Conservation (phyloP, 2,329 filamentous ascomycete species). For the Fusarium pininemorale region DNA sequence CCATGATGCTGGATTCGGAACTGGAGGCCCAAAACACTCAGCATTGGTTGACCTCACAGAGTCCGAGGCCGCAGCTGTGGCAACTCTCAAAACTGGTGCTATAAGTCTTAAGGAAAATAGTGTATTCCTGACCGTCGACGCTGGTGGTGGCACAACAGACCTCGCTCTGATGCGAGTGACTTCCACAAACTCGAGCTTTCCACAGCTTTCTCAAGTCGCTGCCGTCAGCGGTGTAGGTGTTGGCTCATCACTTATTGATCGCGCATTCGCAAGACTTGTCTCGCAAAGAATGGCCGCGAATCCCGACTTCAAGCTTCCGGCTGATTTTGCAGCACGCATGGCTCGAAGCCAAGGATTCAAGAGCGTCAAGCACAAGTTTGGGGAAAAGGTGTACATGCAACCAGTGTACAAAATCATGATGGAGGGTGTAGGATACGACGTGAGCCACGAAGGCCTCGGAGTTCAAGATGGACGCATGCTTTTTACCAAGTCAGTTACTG, state of each 20-base stretch:
- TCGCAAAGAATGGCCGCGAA: conserved; percentile 48
- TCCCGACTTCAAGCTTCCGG: conserved; percentile 51
- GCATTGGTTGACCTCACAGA: conserved; percentile 58
- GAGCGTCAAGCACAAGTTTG: conserved; percentile 54
- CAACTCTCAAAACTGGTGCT: conserved; percentile 55
- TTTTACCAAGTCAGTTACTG: conserved; percentile 49
- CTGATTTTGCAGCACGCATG: conserved; percentile 49
- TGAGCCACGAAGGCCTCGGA: conserved; percentile 49
- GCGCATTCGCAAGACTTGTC: conserved; percentile 52
- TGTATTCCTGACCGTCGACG: conserved; percentile 56
- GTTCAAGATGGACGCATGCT: conserved; percentile 54
- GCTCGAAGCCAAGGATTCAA: conserved; percentile 51
- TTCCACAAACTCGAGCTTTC: conserved; percentile 39
- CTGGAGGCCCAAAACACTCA: conserved; percentile 49
- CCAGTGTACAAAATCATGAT: conserved; percentile 53
- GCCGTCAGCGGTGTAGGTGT: conserved; percentile 57
- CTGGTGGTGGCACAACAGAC: conserved; percentile 58
- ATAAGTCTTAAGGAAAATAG: conserved; percentile 50
- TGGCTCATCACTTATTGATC: conserved; percentile 57
- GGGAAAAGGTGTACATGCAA: conserved; percentile 54
- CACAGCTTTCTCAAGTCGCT: conserved; percentile 48
- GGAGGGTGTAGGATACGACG: conserved; percentile 54
- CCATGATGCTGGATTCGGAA: conserved; percentile 58
- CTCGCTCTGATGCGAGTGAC: conserved; percentile 55
- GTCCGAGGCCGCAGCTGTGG: conserved; percentile 58